Evolutionary conservation across 2,329 filamentous ascomycete genomes (phyloP).

Genomic region (Metarhizium robertsii): DNA sequence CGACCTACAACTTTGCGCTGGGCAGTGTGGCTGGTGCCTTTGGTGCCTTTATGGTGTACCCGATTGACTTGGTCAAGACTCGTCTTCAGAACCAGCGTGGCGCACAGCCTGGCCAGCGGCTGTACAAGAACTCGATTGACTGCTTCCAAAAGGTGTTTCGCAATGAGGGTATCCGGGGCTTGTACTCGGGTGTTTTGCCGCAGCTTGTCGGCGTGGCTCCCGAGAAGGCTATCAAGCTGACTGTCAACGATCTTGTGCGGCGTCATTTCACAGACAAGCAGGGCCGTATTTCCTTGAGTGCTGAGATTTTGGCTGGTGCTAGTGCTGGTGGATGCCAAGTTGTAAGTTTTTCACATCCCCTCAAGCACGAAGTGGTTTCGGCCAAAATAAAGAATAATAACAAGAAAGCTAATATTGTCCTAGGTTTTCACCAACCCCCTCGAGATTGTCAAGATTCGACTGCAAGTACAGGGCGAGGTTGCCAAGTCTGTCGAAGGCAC

Average conservation of each 20-base stretch:
- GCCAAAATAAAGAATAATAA: too few relatives aligned
- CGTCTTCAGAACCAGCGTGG: constrained; percentile 95
- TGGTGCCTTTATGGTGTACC: constrained; percentile 98
- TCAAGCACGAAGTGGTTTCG: not conserved
- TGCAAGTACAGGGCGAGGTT: constrained; percentile 94
- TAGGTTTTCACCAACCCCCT: constrained; percentile 95
- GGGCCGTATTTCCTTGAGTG: constrained; percentile 58
- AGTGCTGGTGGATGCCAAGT: constrained; percentile 91
- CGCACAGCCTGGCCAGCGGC: constrained; percentile 68
- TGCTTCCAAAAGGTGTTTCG: constrained; percentile 87
- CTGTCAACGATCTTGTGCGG: constrained; percentile 90
- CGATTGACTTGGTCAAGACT: constrained; percentile 97
- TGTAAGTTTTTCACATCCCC: constrained; percentile 43
- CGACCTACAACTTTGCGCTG: constrained; percentile 80
- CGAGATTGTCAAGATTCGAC: constrained; percentile 97
- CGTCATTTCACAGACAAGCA: constrained; percentile 66
- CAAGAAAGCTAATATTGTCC: not conserved
- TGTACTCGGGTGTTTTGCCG: constrained; percentile 91
- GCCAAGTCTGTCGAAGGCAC: constrained; percentile 76
- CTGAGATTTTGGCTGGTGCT: constrained; percentile 83
- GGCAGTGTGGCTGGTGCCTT: constrained; percentile 91
- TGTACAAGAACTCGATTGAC: constrained; percentile 97
- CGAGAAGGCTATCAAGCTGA: constrained; percentile 98
- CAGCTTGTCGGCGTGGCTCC: constrained; percentile 97
- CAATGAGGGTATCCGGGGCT: constrained; percentile 80